Evolutionary conservation across 2,329 filamentous ascomycete species (phyloP).

Genomic region (Aspergillus chevalieri): DNA sequence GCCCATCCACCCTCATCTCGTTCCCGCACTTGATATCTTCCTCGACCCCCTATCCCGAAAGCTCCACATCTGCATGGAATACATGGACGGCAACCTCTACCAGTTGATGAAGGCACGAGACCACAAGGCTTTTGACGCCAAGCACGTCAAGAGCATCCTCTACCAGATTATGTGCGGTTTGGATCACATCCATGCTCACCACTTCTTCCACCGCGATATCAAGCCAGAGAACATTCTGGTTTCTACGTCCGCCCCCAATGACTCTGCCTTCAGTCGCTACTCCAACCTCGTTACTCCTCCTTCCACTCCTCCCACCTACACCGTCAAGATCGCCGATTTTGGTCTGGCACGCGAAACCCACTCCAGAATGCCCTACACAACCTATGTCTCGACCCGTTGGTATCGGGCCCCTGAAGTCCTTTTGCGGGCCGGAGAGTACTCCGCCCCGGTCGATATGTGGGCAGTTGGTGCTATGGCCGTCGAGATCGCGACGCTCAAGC

Average conservation of each 20-base stretch:
- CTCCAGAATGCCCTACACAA: slow-evolving; percentile 93
- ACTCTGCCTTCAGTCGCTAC: slow-evolving; percentile 88
- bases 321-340: slow-evolving; percentile 98
- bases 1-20: slow-evolving; percentile 80
- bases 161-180: slow-evolving; percentile 95
- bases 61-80: slow-evolving; percentile 97
- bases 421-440: slow-evolving; percentile 90
- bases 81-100: slow-evolving; percentile 99
- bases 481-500: slow-evolving; percentile 92
- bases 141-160: slow-evolving; percentile 93
- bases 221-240: slow-evolving; percentile 99
- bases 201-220: slow-evolving; percentile 98
- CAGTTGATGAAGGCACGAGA: slow-evolving; percentile 98
- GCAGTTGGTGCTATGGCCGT: slow-evolving; percentile 98
- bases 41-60: slow-evolving; percentile 93
- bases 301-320: slow-evolving; percentile 86
- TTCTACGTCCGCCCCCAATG: slow-evolving; percentile 77
- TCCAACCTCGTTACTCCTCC: slow-evolving; percentile 90
- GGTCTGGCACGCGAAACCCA: slow-evolving; percentile 95
- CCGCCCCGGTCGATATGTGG: slow-evolving; percentile 97
- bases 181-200: slow-evolving; percentile 93
- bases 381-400: slow-evolving; percentile 97
- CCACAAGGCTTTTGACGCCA: slow-evolving; percentile 84
- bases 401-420: slow-evolving; percentile 91
- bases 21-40: slow-evolving; percentile 97